A percentile compares a stretch with the other conserved stretches of the same genome.
phyloP scores from a whole-genome alignment of 2,329 filamentous ascomycete genomes.

The Arthrobotrys iridis region DNA sequence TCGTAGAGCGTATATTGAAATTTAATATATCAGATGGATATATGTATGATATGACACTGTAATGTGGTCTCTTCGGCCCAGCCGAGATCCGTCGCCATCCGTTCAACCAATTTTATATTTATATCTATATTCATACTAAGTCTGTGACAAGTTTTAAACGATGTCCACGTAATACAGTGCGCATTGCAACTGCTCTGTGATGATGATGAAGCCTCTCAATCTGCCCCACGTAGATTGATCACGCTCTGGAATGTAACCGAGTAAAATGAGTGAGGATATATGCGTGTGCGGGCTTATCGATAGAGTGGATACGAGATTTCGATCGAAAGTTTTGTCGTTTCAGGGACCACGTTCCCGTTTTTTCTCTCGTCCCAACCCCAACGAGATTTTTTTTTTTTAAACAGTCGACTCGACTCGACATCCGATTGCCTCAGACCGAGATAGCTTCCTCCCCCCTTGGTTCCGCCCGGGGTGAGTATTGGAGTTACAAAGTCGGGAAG shows the following conservation, averaged over 20 bases:
- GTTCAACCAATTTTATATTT: no score
- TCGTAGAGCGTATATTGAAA: no score
- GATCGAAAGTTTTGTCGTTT: slow-evolving; percentile 6
- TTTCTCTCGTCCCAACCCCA: slow-evolving; percentile 14
- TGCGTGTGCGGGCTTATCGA: slow-evolving; percentile 20
- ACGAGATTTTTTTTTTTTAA: background rate
- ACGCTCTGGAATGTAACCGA: no score
- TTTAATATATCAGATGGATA: no score
- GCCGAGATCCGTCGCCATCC: slow-evolving; percentile 2
- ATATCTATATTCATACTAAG: no score
- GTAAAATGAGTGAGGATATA: no score
- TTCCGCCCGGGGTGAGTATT: background rate
- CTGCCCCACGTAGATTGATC: background rate
- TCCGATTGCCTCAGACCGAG: background rate
- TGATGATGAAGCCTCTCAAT: no score
- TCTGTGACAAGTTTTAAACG: no score
- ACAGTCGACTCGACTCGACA: background rate
- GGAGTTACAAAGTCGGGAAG: background rate
- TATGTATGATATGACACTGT: no score
- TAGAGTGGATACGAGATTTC: no score
- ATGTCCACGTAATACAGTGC: no score
- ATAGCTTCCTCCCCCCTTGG: background rate
- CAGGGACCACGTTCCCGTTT: background rate
- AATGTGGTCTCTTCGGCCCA: background rate
- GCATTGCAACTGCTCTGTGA: no score